A percentile compares a stretch with the other conserved stretches of the same genome.
Conservation (phyloP, 345 rosid genomes). For the Mangifera indica region DNA sequence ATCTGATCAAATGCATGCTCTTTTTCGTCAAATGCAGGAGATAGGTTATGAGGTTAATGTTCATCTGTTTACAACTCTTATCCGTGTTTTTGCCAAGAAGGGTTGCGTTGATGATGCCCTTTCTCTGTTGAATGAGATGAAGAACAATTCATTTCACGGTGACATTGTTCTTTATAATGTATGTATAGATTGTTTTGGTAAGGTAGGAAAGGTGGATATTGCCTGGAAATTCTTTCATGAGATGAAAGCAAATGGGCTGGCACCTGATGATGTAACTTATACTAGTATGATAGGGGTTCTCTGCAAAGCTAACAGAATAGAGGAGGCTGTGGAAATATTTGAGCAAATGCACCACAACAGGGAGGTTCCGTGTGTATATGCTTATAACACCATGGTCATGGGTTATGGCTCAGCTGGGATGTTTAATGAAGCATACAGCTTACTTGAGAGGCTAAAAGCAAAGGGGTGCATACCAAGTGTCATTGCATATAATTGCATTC, state of each 20-base stretch:
- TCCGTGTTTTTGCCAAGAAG: constrained; percentile 76
- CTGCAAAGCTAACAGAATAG: constrained; percentile 73
- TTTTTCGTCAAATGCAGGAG: constrained; percentile 93
- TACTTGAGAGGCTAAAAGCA: constrained; percentile 78
- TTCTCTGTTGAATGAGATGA: constrained; percentile 87
- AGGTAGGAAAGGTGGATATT: constrained; percentile 88
- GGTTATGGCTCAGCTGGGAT: constrained; percentile 89
- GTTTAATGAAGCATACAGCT: constrained; percentile 71
- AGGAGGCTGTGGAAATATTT: constrained; percentile 82
- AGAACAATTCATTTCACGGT: constrained; percentile 65
- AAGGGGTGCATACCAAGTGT: constrained; percentile 92
- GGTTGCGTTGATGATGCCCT: constrained; percentile 84
- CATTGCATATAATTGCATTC: constrained; percentile 83
- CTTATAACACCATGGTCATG: constrained; percentile 97
- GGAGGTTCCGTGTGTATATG: constrained; percentile 82
- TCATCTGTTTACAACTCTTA: constrained; percentile 79
- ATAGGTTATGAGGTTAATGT: constrained; percentile 81
- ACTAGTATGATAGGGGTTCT: constrained; percentile 91
- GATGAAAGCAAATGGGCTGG: constrained; percentile 62
- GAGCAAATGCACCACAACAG: constrained; percentile 70
- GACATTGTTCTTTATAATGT: constrained; percentile 93
- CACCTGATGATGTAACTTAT: constrained; percentile 87
- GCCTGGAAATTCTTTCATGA: constrained; percentile 99
- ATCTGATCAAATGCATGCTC: constrained; percentile 69
- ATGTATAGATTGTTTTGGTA: constrained; percentile 95